Conservation (phyloP, 441 rosid genomes). For the Pelargonium australe region DNA sequence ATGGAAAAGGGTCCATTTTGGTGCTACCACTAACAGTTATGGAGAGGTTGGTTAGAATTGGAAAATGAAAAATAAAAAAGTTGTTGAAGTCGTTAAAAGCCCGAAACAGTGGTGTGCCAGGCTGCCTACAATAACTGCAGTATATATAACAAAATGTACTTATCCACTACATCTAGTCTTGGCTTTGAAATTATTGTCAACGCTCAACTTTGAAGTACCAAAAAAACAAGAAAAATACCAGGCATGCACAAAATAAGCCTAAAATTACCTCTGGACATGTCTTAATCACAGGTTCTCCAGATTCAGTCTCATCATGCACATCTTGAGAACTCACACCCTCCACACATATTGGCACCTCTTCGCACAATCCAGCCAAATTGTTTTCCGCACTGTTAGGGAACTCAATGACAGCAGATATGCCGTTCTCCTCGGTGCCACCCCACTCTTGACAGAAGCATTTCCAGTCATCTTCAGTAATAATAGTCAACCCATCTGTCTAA, state of each 20-base stretch:
- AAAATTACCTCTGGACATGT: constrained; percentile 73
- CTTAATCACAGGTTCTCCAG: constrained; percentile 44
- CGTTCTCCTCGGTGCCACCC: constrained; percentile 65
- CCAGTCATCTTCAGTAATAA: constrained; percentile 88
- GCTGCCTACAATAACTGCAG: too few relatives aligned
- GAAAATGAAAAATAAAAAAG: too few relatives aligned
- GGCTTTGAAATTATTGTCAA: not conserved
- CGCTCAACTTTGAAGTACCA: not conserved
- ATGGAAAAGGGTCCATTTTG: not conserved
- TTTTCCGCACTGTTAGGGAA: constrained; percentile 26
- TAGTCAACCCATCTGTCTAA: constrained; percentile 85
- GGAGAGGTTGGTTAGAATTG: too few relatives aligned
- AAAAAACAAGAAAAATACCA: not conserved
- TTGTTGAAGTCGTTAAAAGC: too few relatives aligned
- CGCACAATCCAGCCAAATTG: constrained; percentile 29
- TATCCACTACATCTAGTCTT: too few relatives aligned
- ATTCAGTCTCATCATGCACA: constrained; percentile 53
- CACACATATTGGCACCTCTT: constrained; percentile 33
- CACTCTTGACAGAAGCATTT: constrained; percentile 91
- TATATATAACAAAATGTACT: too few relatives aligned
- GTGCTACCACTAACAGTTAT: too few relatives aligned
- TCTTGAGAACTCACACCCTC: constrained; percentile 42
- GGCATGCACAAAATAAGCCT: constrained; percentile 9
- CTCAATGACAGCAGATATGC: constrained; percentile 71
- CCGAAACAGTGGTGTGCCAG: too few relatives aligned